phyloP scores from a whole-genome alignment of 495 filamentous ascomycete species.

The Neurospora africana region DNA sequence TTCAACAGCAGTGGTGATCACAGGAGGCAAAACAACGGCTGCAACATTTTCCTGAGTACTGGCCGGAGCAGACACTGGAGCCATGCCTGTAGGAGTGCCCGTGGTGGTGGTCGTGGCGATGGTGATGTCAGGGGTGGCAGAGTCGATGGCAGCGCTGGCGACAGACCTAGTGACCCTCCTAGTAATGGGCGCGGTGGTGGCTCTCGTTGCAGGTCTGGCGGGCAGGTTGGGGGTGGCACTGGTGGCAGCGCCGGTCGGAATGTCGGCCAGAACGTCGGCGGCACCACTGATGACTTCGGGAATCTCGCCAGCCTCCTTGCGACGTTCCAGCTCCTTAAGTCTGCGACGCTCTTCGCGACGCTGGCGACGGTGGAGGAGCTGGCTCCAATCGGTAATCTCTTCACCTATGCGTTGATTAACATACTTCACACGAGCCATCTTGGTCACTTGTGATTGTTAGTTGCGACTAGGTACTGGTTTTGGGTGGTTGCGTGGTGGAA shows the following conservation, averaged over 20 bases:
- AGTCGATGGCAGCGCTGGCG: neutral
- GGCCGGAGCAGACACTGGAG: neutral
- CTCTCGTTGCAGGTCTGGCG: neutral
- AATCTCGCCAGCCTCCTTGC: neutral
- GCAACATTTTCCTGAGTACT: neutral
- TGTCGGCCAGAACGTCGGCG: neutral
- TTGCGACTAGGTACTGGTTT: neutral
- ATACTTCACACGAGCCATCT: neutral
- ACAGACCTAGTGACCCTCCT: neutral
- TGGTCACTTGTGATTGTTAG: neutral
- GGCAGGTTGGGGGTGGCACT: neutral
- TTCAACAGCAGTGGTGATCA: neutral
- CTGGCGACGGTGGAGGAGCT: neutral
- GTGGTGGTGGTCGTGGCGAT: neutral
- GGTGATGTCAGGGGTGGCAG: neutral
- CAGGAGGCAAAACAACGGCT: neutral
- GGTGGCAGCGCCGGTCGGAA: neutral
- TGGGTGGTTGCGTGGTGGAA: neutral
- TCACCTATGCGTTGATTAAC: neutral
- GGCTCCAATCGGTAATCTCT: neutral
- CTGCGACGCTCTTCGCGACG: neutral
- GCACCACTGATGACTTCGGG: neutral
- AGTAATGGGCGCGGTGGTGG: neutral
- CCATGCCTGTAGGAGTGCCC: rapidly evolving
- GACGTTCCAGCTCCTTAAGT: neutral